Base-by-base conservation (phyloP, 2,329 filamentous ascomycete genomes). In the Sporothrix euskadiensis region DNA sequence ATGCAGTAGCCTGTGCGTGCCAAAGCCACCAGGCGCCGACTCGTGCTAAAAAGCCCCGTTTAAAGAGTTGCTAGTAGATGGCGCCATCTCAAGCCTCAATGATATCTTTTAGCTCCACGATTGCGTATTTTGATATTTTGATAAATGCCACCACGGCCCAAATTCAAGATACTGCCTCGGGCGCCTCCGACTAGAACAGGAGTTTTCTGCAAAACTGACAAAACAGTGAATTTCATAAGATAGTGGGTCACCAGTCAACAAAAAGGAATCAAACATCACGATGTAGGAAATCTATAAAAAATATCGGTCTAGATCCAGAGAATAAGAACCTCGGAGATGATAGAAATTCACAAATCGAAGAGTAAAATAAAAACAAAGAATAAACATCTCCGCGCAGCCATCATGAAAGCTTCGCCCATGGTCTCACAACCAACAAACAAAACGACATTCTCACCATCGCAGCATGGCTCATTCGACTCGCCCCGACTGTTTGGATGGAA, bases 51-150 rank as follows among this genome's bases (percentile, higher is more conserved):
- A 65, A 16, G 61, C 39, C 61, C 59, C 57, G 19, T 19, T 35
- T 61, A n/a, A 12, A 7, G 35, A n/a, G 16, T 10, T 35, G 47
- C 65, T 68, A 52, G 65, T 8, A 68, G 26, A 68, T 68, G 65
- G 44, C 65, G 65, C 65, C 65, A 52, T 49, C 47, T 7, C 1
- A 32, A 35, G 44, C 44, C 4, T 35, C 16, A 7, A 68, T 68
- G 65, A 52, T 68, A 68, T 66, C 65, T 68, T 66, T 66, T 68
- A 35, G 44, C 44, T 52, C 26, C 19, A 52, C 39, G 8, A 52
- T 68, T 49, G 44, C 65, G 44, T 47, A 19, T 49, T 32, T 52
- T 68, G 39, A 47, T 66, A 30, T 49, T 32, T 52, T 68, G 39
- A 47, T 66, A 30, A 65, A 65, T 7, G 19, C 59, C 35, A 41